Percentiles rank a stretch among this genome's conserved stretches.
Conservation (phyloP, 192 early-diverging fungal genomes). For the Dissophora globulifera region DNA sequence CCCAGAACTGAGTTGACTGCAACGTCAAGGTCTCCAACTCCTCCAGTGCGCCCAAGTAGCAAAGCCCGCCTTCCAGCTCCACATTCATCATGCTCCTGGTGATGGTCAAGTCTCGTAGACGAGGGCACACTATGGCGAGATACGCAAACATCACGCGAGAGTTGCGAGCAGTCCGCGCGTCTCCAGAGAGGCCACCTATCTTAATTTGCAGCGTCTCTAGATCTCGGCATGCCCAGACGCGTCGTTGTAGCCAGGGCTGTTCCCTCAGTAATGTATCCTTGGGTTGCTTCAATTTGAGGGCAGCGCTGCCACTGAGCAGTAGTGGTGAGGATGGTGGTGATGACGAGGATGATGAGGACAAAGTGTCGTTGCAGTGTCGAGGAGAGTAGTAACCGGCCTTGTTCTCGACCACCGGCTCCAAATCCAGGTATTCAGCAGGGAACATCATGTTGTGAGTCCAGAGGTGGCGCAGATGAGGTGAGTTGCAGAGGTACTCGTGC, state of each 20-base stretch:
- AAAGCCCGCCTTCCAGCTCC: conserved; percentile 16
- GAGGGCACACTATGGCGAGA: conserved; percentile 15
- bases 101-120: conserved; percentile 7
- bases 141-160: conserved; percentile 25
- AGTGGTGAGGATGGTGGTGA: neutral
- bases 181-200: conserved; percentile 6
- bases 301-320: too few species aligned
- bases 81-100: conserved; percentile 17
- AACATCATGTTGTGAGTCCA: conserved; percentile 11
- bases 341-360: too few species aligned
- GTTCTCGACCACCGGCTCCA: conserved; percentile 6
- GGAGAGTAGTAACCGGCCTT: conserved; percentile 10
- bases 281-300: neutral
- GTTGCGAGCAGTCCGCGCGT: conserved; percentile 4
- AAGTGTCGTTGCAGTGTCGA: neutral
- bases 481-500: conserved; percentile 21
- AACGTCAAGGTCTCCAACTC: conserved; percentile 6
- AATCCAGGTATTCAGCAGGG: conserved; percentile 27
- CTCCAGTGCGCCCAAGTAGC: conserved; percentile 3
- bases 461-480: conserved; percentile 17
- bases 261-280: neutral
- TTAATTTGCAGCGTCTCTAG: conserved; percentile 24
- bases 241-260: neutral
- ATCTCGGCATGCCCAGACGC: conserved; percentile 13
- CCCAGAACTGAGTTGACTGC: conserved; percentile 12